Percentiles rank a stretch among this genome's conserved stretches.
Evolutionary conservation across 2,329 filamentous ascomycete genomes (phyloP).

Genomic region (Endothia cerciana): DNA sequence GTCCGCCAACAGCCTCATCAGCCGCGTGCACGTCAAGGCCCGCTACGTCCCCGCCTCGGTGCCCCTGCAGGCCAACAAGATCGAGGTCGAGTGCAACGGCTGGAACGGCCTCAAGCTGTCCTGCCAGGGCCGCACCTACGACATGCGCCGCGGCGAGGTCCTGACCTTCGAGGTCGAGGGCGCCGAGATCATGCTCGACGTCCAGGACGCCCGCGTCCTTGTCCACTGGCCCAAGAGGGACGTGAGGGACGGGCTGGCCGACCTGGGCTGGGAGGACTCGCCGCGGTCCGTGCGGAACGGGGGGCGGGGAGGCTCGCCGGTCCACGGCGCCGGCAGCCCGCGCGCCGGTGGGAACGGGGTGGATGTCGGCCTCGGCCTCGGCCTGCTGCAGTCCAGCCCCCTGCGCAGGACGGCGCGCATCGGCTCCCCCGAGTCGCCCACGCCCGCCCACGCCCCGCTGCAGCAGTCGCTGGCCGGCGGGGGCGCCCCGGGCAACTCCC

Average conservation of each 20-base stretch:
- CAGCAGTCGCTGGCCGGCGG: constrained; percentile 31
- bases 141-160: constrained; percentile 83
- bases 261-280: constrained; percentile 74
- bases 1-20: constrained; percentile 88
- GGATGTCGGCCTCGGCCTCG: constrained; percentile 33
- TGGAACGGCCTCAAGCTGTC: constrained; percentile 97
- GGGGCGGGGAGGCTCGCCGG: constrained; percentile 32
- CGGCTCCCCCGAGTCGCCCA: constrained; percentile 74
- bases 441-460: constrained; percentile 45
- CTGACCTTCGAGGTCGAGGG: constrained; percentile 89
- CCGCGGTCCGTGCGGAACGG: constrained; percentile 46
- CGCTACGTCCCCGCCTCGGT: constrained; percentile 74
- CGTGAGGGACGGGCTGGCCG: constrained; percentile 57
- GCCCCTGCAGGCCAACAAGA: constrained; percentile 69
- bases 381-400: constrained; percentile 63
- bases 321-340: constrained; percentile 27
- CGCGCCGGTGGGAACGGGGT: constrained; percentile 41
- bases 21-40: constrained; percentile 89
- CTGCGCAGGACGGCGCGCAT: constrained; percentile 61
- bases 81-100: constrained; percentile 89
- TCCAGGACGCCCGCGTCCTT: constrained; percentile 88
- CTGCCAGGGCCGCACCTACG: constrained; percentile 85
- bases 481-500: constrained; percentile 40
- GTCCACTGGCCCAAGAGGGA: constrained; percentile 79
- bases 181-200: constrained; percentile 91